Evolutionary conservation across 768 basidiomycete genomes (phyloP).

Genomic region (Neoboletus subvelutipes): DNA sequence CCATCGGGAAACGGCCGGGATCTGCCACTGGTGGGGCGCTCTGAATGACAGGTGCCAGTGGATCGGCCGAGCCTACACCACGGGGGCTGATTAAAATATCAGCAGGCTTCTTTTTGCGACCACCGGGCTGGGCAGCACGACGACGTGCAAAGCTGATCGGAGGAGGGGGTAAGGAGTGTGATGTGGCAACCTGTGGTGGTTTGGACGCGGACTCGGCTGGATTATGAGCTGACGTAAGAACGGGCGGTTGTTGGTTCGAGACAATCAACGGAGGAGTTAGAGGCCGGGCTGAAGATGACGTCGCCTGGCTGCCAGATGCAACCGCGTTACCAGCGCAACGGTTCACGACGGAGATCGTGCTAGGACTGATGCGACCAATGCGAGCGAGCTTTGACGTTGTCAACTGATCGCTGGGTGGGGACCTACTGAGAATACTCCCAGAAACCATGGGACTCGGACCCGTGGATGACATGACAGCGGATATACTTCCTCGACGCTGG

Average conservation of each 20-base stretch:
- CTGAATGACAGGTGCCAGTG: constrained; percentile 66
- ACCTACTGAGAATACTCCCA: constrained; percentile 27
- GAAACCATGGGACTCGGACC: constrained; percentile 15
- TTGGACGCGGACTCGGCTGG: constrained; percentile 24
- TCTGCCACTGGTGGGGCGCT: constrained; percentile 66
- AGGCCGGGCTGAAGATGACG: constrained; percentile 21
- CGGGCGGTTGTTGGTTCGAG: constrained; percentile 21
- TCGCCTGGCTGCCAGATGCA: constrained; percentile 26
- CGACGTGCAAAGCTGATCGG: constrained; percentile 79
- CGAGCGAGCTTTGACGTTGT: constrained; percentile 29
- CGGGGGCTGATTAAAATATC: constrained; percentile 77
- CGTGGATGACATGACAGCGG: constrained; percentile 38
- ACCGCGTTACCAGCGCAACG: constrained; percentile 29
- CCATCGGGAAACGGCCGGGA: constrained; percentile 55
- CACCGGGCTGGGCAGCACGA: constrained; percentile 62
- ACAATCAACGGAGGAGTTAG: constrained; percentile 28
- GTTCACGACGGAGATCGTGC: constrained; percentile 19
- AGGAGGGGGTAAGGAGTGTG: constrained; percentile 57
- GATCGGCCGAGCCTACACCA: constrained; percentile 50
- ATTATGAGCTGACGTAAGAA: constrained; percentile 18
- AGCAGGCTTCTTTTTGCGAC: constrained; percentile 67
- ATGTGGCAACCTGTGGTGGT: constrained; percentile 18
- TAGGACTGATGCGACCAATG: constrained; percentile 42
- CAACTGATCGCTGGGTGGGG: constrained; percentile 27
- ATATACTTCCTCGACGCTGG: constrained; percentile 63